A percentile compares a stretch with the other conserved stretches of the same genome.
These are phyloP conservation scores for Echinosophora koreensis DNA, from an alignment of 306 rosid genomes.

Conservation along the genomic window DNA sequence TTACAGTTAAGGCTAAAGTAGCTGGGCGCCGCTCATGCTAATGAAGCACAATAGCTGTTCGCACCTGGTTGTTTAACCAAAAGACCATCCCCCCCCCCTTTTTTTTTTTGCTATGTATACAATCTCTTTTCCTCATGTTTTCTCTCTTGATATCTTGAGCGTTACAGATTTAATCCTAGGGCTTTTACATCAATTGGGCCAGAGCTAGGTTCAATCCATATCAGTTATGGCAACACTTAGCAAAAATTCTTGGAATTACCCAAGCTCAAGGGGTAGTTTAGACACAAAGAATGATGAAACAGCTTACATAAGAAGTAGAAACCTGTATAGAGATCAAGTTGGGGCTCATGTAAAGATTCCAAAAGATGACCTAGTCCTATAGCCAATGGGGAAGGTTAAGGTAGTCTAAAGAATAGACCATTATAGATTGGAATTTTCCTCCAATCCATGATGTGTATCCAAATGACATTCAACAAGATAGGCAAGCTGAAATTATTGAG, in stretches of 20 bases:
- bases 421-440: slow-evolving; percentile 15
- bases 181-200: slow-evolving; percentile 3
- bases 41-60: not conserved
- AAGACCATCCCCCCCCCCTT: no score
- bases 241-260: slow-evolving; percentile 17
- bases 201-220: not conserved
- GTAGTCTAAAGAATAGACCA: slow-evolving; percentile 5
- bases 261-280: slow-evolving; percentile 22
- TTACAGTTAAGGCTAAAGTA: slow-evolving; percentile 2
- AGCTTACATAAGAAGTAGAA: not conserved
- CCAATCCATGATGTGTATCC: not conserved
- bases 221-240: not conserved
- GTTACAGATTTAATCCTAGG: not conserved
- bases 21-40: slow-evolving; percentile 26
- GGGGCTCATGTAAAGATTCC: slow-evolving; percentile 20
- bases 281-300: slow-evolving; percentile 2
- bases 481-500: slow-evolving; percentile 17
- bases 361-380: slow-evolving; percentile 1
- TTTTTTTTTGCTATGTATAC: no score
- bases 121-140: slow-evolving; percentile 3
- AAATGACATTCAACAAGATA: slow-evolving; percentile 8
- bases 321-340: not conserved
- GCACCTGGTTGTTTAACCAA: no score
- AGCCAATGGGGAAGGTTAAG: not conserved
- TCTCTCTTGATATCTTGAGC: slow-evolving; percentile 8